Evolutionary conservation across 352 stramenopile genomes (phyloP), one percentile per base, ranked within the genome.

Genomic region (Pseudoperonospora humuli): DNA sequence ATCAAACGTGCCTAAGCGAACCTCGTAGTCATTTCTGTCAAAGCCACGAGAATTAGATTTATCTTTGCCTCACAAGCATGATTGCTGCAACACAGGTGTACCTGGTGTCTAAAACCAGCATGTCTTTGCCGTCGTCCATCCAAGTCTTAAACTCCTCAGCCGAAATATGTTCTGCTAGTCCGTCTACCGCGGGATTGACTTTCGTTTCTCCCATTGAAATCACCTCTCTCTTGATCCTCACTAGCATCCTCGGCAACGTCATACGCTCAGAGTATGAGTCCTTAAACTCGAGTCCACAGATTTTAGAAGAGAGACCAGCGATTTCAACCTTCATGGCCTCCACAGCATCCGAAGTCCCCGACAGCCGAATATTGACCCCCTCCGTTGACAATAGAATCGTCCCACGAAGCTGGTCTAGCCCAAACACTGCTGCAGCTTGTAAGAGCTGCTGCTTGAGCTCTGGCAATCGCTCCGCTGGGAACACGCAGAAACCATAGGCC

Each of bases 141-240:
- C 75, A 84, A 14, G 49, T 20, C 41, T 84, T 83, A 40, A 87
- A 87, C 24, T 82, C 72, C 41, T 84, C 52, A 2, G 72, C 54
- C 1, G 67, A 70, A 24, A 87, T 61, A 32, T 87, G 75, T 5
- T 54, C 37, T n/a, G 75, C 70, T 17, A 80, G 51, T 21, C 70
- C 70, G n/a, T 78, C 43, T 10, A 59, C 40, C 0, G 73, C 70
- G 1, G 71, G 72, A 15, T 75, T 59, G 1, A 82, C 60, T 3
- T 64, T 39, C 9, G 44, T 21, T 33, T 75, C 50, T 9, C 75
- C 72, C 75, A 87, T 87, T 3, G 75, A 81, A 23, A 87, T 87
- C 23, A 87, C 73, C 42, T 87, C 70, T 28, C 69, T 83, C 54
- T 87, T 87, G 41, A 87, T 64, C 48, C 77, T 81, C 28, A 87